phyloP scores from a whole-genome alignment of 106 monocot genomes.

The Amphibolis antarctica region DNA sequence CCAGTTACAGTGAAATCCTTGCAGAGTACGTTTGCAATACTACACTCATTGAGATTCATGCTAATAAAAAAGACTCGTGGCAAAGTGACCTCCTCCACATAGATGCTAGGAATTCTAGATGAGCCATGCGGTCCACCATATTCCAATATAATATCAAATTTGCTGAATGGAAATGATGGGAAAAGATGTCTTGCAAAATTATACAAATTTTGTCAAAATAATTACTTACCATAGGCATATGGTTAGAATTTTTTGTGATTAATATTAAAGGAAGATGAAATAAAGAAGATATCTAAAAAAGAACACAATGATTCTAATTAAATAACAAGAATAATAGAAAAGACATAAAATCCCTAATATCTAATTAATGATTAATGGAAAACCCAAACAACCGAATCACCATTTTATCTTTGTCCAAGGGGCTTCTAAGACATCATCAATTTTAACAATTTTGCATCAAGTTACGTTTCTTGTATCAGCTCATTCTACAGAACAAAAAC shows the following conservation, averaged over 20 bases:
- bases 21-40: conserved; percentile 22
- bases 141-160: conserved; percentile 54
- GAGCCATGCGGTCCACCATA: conserved; percentile 48
- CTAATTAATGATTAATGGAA: not conserved
- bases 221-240: too few species aligned
- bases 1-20: conserved; percentile 30
- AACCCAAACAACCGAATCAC: not conserved
- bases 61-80: conserved; percentile 45
- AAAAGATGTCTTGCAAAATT: conserved; percentile 30
- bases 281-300: too few species aligned
- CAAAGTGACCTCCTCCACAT: conserved; percentile 16
- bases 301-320: too few species aligned
- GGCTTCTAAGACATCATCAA: too few species aligned
- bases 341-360: not conserved
- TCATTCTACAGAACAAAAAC: too few species aligned
- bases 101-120: conserved; percentile 37
- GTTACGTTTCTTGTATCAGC: too few species aligned
- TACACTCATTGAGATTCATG: conserved; percentile 28
- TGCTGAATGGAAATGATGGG: conserved; percentile 45
- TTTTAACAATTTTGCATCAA: too few species aligned
- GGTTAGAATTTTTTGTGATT: too few species aligned
- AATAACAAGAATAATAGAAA: too few species aligned
- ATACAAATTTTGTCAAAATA: not conserved
- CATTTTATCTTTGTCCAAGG: too few species aligned
- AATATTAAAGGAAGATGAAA: too few species aligned